phyloP scores from a whole-genome alignment of 2,329 filamentous ascomycete genomes.

The Xylariaceae sp. region DNA sequence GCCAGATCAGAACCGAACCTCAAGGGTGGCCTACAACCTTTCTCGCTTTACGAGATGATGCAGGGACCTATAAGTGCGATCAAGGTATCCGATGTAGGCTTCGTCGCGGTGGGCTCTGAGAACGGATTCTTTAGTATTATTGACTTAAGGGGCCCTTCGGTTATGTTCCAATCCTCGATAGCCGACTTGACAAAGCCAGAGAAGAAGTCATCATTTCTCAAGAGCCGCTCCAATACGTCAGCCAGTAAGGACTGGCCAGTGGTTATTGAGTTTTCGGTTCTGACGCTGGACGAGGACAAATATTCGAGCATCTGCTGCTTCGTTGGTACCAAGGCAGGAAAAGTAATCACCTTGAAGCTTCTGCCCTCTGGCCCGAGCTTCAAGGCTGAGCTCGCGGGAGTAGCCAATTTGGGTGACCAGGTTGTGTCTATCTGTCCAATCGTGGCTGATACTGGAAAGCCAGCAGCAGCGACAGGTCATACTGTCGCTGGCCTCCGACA shows the following conservation, averaged over 20 bases:
- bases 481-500: constrained; percentile 78
- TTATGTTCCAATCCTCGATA: constrained; percentile 79
- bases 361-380: constrained; percentile 79
- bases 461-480: constrained; percentile 76
- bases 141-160: constrained; percentile 83
- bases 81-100: constrained; percentile 90
- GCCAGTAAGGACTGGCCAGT: constrained; percentile 75
- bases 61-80: constrained; percentile 81
- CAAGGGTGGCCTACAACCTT: constrained; percentile 81
- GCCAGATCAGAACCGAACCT: constrained; percentile 74
- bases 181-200: constrained; percentile 78
- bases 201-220: constrained; percentile 76
- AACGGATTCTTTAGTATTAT: constrained; percentile 81
- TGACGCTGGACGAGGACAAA: constrained; percentile 91
- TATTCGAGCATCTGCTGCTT: constrained; percentile 96
- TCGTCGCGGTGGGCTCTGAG: constrained; percentile 86
- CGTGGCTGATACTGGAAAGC: constrained; percentile 75
- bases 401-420: constrained; percentile 68
- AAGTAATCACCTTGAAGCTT: constrained; percentile 88
- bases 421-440: constrained; percentile 83
- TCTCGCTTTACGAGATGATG: constrained; percentile 81
- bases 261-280: constrained; percentile 86
- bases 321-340: constrained; percentile 85
- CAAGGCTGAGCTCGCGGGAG: constrained; percentile 73
- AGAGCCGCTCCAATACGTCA: constrained; percentile 57